A percentile compares a stretch with the other conserved stretches of the same genome.
These are phyloP conservation scores for Kwoniella botswanensis DNA, from an alignment of 768 basidiomycete species.

Conservation along the genomic window DNA sequence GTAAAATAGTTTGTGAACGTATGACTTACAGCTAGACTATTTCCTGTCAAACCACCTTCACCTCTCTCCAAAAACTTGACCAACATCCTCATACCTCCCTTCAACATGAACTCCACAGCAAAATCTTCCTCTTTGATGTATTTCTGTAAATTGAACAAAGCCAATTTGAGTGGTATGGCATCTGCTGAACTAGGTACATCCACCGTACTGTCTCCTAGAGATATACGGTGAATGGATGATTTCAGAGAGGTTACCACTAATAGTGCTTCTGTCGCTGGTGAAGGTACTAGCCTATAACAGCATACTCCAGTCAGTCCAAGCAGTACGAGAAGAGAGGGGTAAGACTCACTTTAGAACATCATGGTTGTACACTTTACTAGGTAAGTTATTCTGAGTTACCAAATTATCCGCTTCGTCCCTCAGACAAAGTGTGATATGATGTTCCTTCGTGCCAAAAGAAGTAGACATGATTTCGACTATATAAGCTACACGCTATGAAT, in stretches of 20 bases:
- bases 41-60: constrained; percentile 37
- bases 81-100: constrained; percentile 48
- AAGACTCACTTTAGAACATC: constrained; percentile 42
- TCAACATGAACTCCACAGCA: constrained; percentile 53
- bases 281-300: constrained; percentile 44
- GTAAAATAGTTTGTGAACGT: background rate
- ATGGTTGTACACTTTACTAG: constrained; percentile 45
- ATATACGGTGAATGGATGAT: constrained; percentile 13
- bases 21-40: constrained; percentile 49
- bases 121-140: constrained; percentile 56
- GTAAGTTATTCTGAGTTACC: constrained; percentile 53
- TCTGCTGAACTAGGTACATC: constrained; percentile 25
- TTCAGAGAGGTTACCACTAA: constrained; percentile 43
- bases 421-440: constrained; percentile 51
- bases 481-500: constrained; percentile 38
- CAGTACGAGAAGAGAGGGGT: background rate
- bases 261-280: constrained; percentile 50
- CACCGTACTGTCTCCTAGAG: constrained; percentile 27
- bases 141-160: constrained; percentile 54
- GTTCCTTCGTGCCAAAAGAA: constrained; percentile 48
- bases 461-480: constrained; percentile 52
- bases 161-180: constrained; percentile 50
- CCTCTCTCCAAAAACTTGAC: constrained; percentile 38
- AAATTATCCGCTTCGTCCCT: constrained; percentile 50
- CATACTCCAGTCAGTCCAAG: background rate